Evolutionary conservation across 768 basidiomycete species (phyloP), one percentile per base, ranked within the genome.

Genomic region (Suillus clintonianus): DNA sequence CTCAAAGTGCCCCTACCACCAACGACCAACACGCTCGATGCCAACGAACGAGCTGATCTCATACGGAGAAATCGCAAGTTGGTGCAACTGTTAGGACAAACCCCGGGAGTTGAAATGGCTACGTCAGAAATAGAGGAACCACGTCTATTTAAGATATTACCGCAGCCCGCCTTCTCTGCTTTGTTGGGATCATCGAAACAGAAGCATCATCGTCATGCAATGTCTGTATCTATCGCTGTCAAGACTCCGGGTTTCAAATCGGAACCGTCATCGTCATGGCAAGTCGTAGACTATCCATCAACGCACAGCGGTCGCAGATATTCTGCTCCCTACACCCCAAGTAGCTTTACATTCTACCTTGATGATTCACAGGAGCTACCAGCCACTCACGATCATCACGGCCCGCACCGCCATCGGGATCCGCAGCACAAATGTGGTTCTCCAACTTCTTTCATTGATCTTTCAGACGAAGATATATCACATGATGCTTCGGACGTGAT

Each of bases 51-150:
- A 36, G 84, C 89, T 0, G 90, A 90, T 57, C 86, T 89, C 62
- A 79, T 94, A 37, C 81, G 86, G 60, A 89, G 88, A 68, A 85
- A 87, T 58, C 87, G 89, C 69, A 95, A 95, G 74, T 83, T 94
- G 55, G 82, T 89, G n/a, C 88, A 89, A 65, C 78, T 94, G n/a
- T 88, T 94, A 61, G 92, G 92, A 47, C 82, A 86, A 74, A 85
- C 82, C 4, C 90, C 89, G 4, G 81, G 78, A 6, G 77, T 80
- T 5, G 83, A 83, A 11, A 76, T 74, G 7, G 65, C 74, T 1
- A 14, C 48, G 1, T 34, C 74, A 67, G 62, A 74, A 14, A 5
- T 22, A 4, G 66, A 81, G 70, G 69, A 76, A 72, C 56, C 54
- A 6, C 69, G 69, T 11, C 4, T 22, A 27, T 60, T 57, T 8